Conservation (phyloP, 2,329 filamentous ascomycete species). For the Ophiocordyceps polyrhachis-furcata region DNA sequence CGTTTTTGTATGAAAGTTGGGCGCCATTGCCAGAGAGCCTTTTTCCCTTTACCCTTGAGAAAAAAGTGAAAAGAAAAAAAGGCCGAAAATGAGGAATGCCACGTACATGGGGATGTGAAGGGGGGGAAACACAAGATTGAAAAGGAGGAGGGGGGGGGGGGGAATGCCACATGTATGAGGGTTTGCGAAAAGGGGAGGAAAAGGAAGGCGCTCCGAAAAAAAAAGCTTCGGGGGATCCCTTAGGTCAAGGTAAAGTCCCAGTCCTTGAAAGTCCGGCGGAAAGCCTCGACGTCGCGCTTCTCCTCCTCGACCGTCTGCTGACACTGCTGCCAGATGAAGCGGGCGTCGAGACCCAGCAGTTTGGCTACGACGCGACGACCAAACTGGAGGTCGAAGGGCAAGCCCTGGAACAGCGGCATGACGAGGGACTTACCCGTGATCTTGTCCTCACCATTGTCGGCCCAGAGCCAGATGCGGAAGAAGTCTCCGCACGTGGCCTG, state of each 20-base stretch:
- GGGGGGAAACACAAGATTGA: not conserved
- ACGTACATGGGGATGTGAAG: too few species aligned
- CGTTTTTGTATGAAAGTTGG: not conserved
- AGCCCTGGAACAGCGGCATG: conserved; percentile 50
- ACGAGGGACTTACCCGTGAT: conserved; percentile 48
- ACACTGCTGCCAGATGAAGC: conserved; percentile 75
- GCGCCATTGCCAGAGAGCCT: not conserved
- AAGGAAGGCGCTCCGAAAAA: not conserved
- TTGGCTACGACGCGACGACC: conserved; percentile 77
- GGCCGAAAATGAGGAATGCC: too few species aligned
- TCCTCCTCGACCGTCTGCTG: conserved; percentile 63
- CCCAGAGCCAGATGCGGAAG: conserved; percentile 72
- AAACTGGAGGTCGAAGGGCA: conserved; percentile 81
- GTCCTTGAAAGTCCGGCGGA: conserved; percentile 63
- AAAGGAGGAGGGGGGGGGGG: not conserved
- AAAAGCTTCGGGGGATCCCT: not conserved
- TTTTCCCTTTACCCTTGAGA: not conserved
- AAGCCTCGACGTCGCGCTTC: conserved; percentile 54
- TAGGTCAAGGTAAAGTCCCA: conserved; percentile 59
- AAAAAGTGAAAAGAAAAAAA: too few species aligned
- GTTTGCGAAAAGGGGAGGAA: not conserved
- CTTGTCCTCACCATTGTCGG: conserved; percentile 30
- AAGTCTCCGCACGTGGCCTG: conserved; percentile 40
- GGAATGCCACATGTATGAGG: too few species aligned
- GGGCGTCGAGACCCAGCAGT: conserved; percentile 57